Evolutionary conservation across 1,284 basidiomycete species (phyloP), one percentile per base, ranked within the genome.

Genomic region (Pseudozyma flocculosa): DNA sequence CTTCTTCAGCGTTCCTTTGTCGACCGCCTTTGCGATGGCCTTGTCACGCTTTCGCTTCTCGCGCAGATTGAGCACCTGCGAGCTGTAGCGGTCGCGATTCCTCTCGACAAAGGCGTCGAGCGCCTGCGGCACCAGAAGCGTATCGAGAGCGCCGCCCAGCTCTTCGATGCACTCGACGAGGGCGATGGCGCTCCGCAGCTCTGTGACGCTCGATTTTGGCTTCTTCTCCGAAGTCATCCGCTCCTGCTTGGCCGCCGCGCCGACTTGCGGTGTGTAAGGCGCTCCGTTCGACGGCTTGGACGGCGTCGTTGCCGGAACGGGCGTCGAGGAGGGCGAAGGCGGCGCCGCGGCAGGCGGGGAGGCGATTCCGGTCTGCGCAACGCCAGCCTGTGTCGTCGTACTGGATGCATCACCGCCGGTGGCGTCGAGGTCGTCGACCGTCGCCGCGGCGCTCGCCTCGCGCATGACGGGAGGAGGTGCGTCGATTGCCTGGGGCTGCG

Each of bases 161-260:
- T 66, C 54, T 19, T 50, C 51, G 18, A 66, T 44, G 37, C 63
- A 66, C 26, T 61, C 43, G 11, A 61, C 63, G 4, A 66, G 57
- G 15, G 59, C 42, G 15, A 52, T 40, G 2, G 48, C 45, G 45
- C 51, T 61, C 26, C 58, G 50, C 17, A 65, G 46, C 37, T 53
- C 51, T 5, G 62, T 57, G 43, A 65, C 23, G 36, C 58, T 65
- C 26, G 53, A 60, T 26, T 48, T 47, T 21, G 13, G 37, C 37
- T 55, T 64, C n/a, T 50, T 47, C 7, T 56, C 56, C 17, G 61
- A 50, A 17, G 50, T n/a, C 18, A 40, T 45, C n/a, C 14, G 26
- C 15, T 29, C 34, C n/a, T n/a, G 7, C 32, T 34, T 34, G 7
- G 7, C 14, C 11, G 14, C 14, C 15, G 32, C 15, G 32, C 32